Base-by-base conservation (phyloP, 1,139 yeast genomes). In the Kluyveromyces sp. region DNA sequence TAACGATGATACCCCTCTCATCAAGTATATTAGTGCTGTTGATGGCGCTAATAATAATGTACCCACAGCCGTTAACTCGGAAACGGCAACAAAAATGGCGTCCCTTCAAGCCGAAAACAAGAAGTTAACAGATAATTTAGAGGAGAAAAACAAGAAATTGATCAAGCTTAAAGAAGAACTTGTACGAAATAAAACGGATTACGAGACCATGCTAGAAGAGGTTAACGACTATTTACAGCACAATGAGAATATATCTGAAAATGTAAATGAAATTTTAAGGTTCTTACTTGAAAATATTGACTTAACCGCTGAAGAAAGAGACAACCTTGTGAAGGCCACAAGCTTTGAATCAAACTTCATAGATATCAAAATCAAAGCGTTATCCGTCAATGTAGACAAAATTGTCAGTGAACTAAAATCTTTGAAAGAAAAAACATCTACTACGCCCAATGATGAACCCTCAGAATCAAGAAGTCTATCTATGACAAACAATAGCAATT, bases 351-450 rank as follows among this genome's bases (percentile, higher is more conserved):
- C 68, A 1, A 56, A 51, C 10, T 65, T 63, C n/a, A 46, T 65
- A 1, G 63, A 64, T 46, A 61, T 65, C 1, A 67, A 66, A 49
- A 50, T 67, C 41, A 59, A 60, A 41, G 63, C 66, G 3, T 49
- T 65, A 7, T 52, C 54, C 3, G 48, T 59, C 3, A 56, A 64
- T 3, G 39, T 63, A 3, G 52, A 48, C 34, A 64, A 60, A 36
- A 45, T 62, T 1, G 45, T 59, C 4, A 37, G 41, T 15, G 48
- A 46, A 26, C 34, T 50, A 31, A 33, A 10, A 21, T 10, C 34
- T 33, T 10, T 33, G 15, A 33, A 33, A 30, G 32, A 30, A 7
- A 7, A 42, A 38, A 30, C 33, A 25, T 40, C 37, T 31, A 8
- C 25, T 10, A 27, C 26, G 38, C 10, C 25, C 26, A n/a, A 15